phyloP scores from a whole-genome alignment of 1,284 basidiomycete species.

The Apiotrichum porosum region DNA sequence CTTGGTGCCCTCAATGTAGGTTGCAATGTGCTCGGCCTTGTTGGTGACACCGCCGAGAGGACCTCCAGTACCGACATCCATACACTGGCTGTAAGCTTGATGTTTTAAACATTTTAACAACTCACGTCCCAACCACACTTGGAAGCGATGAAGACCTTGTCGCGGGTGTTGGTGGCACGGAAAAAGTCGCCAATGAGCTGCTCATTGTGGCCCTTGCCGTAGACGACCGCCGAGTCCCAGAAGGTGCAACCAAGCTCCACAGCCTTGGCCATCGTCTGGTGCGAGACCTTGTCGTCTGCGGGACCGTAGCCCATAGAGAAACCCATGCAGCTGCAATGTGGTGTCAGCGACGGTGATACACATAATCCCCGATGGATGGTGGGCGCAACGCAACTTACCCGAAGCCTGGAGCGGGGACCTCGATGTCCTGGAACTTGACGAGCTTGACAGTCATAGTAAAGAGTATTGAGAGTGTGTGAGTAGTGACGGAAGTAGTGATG shows the following conservation, averaged over 20 bases:
- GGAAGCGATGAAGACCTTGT: conserved; percentile 46
- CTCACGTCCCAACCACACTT: conserved; percentile 43
- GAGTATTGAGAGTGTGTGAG: too few relatives aligned
- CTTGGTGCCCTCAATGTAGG: conserved; percentile 40
- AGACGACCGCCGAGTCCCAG: conserved; percentile 40
- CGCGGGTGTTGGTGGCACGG: conserved; percentile 29
- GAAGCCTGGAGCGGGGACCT: conserved; percentile 32
- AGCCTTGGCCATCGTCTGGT: conserved; percentile 26
- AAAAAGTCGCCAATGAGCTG: conserved; percentile 44
- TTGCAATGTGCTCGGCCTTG: conserved; percentile 34
- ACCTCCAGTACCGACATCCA: conserved; percentile 6
- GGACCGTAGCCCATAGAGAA: conserved; percentile 22
- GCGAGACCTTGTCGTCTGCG: conserved; percentile 21
- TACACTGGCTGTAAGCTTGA: too few relatives aligned
- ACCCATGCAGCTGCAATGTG: conserved; percentile 23
- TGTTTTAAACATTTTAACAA: too few relatives aligned
- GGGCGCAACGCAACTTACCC: conserved; percentile 26
- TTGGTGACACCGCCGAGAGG: conserved; percentile 19
- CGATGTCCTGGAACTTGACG: conserved; percentile 27
- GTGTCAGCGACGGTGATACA: background rate
- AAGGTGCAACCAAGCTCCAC: conserved; percentile 40
- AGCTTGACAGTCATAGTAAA: conserved; percentile 10
- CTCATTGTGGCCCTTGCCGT: conserved; percentile 46
- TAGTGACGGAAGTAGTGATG: too few relatives aligned
- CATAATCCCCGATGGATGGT: too few relatives aligned